Evolutionary conservation across 176 grass and related monocot species (phyloP), one percentile per base, ranked within the genome.

Genomic region (Juncus inflexus): DNA sequence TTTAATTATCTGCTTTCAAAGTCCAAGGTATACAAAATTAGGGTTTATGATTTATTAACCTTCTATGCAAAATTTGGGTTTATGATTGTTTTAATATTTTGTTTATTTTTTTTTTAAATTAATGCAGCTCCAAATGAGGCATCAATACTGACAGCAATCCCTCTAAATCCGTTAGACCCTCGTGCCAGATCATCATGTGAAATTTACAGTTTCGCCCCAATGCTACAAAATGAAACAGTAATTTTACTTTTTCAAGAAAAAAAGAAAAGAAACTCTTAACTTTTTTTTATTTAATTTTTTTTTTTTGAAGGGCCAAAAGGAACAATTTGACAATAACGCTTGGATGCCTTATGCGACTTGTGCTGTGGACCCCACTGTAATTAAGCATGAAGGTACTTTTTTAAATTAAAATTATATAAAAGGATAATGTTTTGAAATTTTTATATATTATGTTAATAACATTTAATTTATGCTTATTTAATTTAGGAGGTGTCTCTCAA

Each of bases 311-410:
- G 38, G 15, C 35, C 52, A 41, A 47, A 47, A 59, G 40, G 38
- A 71, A 58, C 36, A 28, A 70, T 13, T 70, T 38, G 39, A 41
- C 19, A 28, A 28, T 49, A 70, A 70, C 57, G 51, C 64, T 45
- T 71, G 37, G 68, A 55, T 71, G 54, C 54, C 54, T 60, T 71
- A 71, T 58, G 68, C 15, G 54, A 71, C 54, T 60, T 71, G 68
- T 71, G 68, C 68, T 28, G 43, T 16, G 15, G 54, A 59, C 3
- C 7, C 42, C 38, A 38, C 68, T 42, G 36, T 35, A 43, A 12
- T 7, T 60, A 38, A 43, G 28, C 12, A 13, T 7, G 40, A 41
- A 59, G 68, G 68, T 71, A 42, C 52, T 28, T 71, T 28, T 71
- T 60, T 58, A 56, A 38, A 11, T 55, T 28, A 28, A 28, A 28